Base-by-base conservation (phyloP, 139 green algal species). In the Astrephomene gubernaculifera region DNA sequence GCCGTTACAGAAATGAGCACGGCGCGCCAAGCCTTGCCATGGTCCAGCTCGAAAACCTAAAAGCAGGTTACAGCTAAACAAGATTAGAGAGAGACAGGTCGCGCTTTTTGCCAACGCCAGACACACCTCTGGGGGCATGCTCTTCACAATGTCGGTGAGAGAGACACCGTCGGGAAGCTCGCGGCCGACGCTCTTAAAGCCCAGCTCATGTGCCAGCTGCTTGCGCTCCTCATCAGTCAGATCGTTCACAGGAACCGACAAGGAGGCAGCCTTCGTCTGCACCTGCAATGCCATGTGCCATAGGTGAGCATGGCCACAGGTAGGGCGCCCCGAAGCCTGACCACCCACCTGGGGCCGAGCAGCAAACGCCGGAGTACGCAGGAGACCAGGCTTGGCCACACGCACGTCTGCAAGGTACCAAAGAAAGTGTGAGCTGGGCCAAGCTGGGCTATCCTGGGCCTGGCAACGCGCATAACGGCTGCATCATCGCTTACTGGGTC, bases 1-100 rank as follows among this genome's bases (percentile, higher is more conserved):
- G 93, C 91, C 8, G 73, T 69, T 7, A 97, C 39, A 38, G 93
- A 92, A 29, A 90, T 95, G 17, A 90, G 75, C 9, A 96, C 93
- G 2, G 93, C 87, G 21, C 91, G 69, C 95, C 95, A 98, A 1
- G 96, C 94, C 85, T 93, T 96, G 76, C 83, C 82, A 31, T 92
- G 86, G 81, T 98, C 94, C 22, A 98, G 78, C 86, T 98, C 83
- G 84, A 98, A 97, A 12, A 99, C 95, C 93, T 96, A 87, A 70
- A 35, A 2, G n/a, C 1, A 10, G 29, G 49, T n/a, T n/a, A n/a
- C n/a, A n/a, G n/a, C n/a, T n/a, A n/a, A n/a, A n/a, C n/a, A n/a
- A n/a, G n/a, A n/a, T n/a, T n/a, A n/a, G n/a, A n/a, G n/a, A n/a
- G n/a, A n/a, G n/a, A n/a, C n/a, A n/a, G n/a, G n/a, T n/a, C n/a